Conservation (phyloP, 257 asterid genomes). For the Pogostemon cablin region DNA sequence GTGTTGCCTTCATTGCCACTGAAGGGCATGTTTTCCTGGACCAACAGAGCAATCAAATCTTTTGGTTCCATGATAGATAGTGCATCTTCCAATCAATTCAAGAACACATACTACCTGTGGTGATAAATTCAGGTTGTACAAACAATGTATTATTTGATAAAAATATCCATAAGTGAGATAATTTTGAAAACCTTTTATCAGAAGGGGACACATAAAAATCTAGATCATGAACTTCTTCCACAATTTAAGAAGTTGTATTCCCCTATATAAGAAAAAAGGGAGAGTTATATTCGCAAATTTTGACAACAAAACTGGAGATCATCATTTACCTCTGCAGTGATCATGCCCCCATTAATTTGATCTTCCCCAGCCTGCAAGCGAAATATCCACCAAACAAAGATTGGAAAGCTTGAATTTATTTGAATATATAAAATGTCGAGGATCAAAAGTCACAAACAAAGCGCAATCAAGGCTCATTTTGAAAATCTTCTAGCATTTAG, state of each 20-base stretch:
- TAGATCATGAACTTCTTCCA: not conserved
- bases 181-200: not conserved
- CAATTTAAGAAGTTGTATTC: not conserved
- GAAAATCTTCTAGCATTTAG: not conserved
- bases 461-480: not conserved
- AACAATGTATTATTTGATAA: not conserved
- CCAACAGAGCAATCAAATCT: conserved; percentile 22
- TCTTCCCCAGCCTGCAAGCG: conserved; percentile 59
- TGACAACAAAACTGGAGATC: not conserved
- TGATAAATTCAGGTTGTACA: not conserved
- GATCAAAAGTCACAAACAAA: too few relatives aligned
- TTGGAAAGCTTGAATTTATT: not conserved
- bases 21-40: conserved; percentile 57
- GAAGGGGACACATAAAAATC: not conserved
- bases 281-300: conserved; percentile 3
- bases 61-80: conserved; percentile 13
- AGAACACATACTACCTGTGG: not conserved
- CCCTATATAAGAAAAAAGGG: not conserved
- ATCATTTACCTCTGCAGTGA: conserved; percentile 58
- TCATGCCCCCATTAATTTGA: conserved; percentile 58
- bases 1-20: conserved; percentile 50
- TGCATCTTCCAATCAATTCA: not conserved
- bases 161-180: not conserved
- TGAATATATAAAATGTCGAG: not conserved
- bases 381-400: conserved; percentile 27